Evolutionary conservation across 345 rosid genomes (phyloP), one percentile per base, ranked within the genome.

Genomic region (Citrus maxima): DNA sequence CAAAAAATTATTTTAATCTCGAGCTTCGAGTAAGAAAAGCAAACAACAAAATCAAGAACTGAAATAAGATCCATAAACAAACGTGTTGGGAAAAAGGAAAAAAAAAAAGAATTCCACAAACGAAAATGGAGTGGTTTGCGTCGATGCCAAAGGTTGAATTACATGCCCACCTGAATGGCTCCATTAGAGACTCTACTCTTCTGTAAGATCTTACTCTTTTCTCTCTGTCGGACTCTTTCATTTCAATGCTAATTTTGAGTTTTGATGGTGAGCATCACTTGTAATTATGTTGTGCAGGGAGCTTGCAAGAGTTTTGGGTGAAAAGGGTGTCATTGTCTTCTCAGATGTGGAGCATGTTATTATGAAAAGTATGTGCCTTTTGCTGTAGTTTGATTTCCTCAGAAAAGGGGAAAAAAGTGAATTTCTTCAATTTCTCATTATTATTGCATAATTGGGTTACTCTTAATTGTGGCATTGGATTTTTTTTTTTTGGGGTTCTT

Each of bases 131-230:
- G 82, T 88, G 93, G 91, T 86, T 86, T 65, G 67, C 82, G 32
- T 87, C 94, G 30, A 77, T 96, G 38, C 99, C 98, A 49, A 96
- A 96, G 86, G 73, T 96, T 79, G 98, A 96, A 83, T 88, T 96
- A n/a, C 98, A 96, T 77, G 99, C 99, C 79, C 99, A 96, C 85
- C 99, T 96, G 85, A 94, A 94, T 73, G 99, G 98, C 79, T 96
- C 97, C 79, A 86, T 96, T 78, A 87, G 99, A 79, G 86, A 91
- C 87, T 88, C 98, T 32, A 96, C 99, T 10, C 91, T 96, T 75
- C 82, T 94, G 98, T 96, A 84, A 84, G 77, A 58, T 78, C 64
- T 72, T 77, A 13, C 51, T 1, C 55, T 25, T 46, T 76, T 75
- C 59, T 27, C 21, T 28, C 77, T 38, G 21, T 65, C 5, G 42